These are phyloP conservation scores for Calendula officinalis DNA, from an alignment of 129 eudicot genomes.

Conservation along the genomic window DNA sequence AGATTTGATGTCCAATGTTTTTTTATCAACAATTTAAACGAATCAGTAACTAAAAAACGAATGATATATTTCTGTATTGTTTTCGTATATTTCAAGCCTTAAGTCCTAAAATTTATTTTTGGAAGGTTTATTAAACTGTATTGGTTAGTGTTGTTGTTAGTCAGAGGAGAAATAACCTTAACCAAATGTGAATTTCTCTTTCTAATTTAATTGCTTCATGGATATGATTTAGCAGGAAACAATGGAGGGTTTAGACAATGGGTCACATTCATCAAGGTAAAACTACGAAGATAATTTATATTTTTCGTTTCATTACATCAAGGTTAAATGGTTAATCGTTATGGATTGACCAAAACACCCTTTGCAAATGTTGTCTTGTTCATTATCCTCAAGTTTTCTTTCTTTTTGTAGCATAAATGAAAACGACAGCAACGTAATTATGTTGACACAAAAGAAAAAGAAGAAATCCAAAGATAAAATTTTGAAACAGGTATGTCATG, in stretches of 20 bases:
- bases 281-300: neutral
- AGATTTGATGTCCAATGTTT: too few relatives aligned
- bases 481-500: slow-evolving; percentile 39
- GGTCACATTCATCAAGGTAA: slow-evolving; percentile 25
- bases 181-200: too few relatives aligned
- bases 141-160: too few relatives aligned
- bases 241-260: slow-evolving; percentile 22
- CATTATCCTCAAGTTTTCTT: slow-evolving; percentile 12
- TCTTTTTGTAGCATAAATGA: slow-evolving; percentile 32
- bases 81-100: too few relatives aligned
- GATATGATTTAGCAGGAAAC: slow-evolving; percentile 20
- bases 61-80: too few relatives aligned
- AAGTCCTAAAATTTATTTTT: too few relatives aligned
- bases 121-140: too few relatives aligned
- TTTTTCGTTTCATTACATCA: slow-evolving; percentile 5
- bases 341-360: neutral
- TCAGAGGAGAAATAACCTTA: too few relatives aligned
- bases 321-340: neutral
- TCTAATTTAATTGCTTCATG: too few relatives aligned
- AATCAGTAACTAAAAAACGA: too few relatives aligned
- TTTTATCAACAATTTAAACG: too few relatives aligned
- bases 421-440: slow-evolving; percentile 52
- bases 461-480: slow-evolving; percentile 34
- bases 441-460: slow-evolving; percentile 53
- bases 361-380: neutral